Evolutionary conservation across 768 basidiomycete genomes (phyloP).

Genomic region (Myochromella boudieri): DNA sequence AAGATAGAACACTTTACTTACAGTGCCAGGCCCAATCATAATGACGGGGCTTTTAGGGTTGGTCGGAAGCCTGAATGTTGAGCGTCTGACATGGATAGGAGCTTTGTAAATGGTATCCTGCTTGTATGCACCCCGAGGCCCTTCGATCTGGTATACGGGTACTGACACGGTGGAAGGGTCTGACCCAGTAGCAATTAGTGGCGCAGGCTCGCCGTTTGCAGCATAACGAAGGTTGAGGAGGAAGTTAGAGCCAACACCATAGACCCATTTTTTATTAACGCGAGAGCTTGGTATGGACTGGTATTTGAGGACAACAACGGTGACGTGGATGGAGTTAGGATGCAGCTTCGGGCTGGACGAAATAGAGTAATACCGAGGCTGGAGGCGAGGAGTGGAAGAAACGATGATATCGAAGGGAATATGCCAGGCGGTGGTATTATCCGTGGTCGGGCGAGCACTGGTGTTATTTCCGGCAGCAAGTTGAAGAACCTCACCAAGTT

Average conservation of each 20-base stretch:
- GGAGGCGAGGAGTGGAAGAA: conserved; percentile 89
- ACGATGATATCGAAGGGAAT: conserved; percentile 98
- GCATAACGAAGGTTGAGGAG: conserved; percentile 89
- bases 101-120: conserved; percentile 72
- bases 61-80: conserved; percentile 95
- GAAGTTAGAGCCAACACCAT: conserved; percentile 94
- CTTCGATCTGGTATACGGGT: conserved; percentile 84
- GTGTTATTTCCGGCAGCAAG: conserved; percentile 83
- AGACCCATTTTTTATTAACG: conserved; percentile 65
- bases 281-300: conserved; percentile 58
- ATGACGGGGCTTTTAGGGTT: conserved; percentile 98
- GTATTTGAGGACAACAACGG: conserved; percentile 94
- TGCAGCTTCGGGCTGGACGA: conserved; percentile 94
- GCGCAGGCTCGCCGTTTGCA: conserved; percentile 54
- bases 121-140: conserved; percentile 85
- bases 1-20: conserved; percentile 41
- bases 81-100: conserved; percentile 92
- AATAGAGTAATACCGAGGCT: conserved; percentile 98
- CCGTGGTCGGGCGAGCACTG: conserved; percentile 50
- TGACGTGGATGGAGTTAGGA: conserved; percentile 90
- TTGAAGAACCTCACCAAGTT: conserved; percentile 91
- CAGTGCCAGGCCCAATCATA: conserved; percentile 99
- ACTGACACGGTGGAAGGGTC: conserved; percentile 39
- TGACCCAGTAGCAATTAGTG: conserved; percentile 35
- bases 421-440: conserved; percentile 81